Conservation (phyloP, 495 filamentous ascomycete genomes). For the Lentithecium fluviatile region DNA sequence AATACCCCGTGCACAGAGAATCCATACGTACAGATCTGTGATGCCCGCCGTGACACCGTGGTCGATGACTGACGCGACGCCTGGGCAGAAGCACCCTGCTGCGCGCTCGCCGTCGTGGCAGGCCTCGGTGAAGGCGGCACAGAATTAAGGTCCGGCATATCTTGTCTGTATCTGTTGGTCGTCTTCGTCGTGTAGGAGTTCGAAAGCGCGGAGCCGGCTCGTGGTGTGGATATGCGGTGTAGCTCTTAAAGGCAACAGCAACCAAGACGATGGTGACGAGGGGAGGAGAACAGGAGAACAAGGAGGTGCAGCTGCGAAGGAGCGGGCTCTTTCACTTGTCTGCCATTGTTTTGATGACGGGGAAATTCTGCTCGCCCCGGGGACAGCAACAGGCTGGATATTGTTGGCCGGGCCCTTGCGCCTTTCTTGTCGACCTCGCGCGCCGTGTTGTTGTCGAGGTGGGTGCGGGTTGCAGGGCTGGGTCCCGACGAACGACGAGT, state of each 20-base stretch:
- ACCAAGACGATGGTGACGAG: neutral
- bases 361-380: constrained; percentile 10
- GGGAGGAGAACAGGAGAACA: too few species aligned
- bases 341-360: constrained; percentile 28
- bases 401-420: neutral
- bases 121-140: constrained; percentile 56
- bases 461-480: constrained; percentile 3
- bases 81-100: constrained; percentile 28
- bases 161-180: neutral
- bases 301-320: constrained; percentile 1
- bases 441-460: constrained; percentile 24
- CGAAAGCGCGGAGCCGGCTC: neutral
- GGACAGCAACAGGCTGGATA: neutral
- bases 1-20: too few species aligned
- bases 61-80: constrained; percentile 48
- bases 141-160: constrained; percentile 64
- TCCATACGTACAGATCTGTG: constrained; percentile 40
- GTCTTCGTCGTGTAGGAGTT: neutral
- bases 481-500: neutral
- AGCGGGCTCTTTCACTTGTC: constrained; percentile 17
- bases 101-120: neutral
- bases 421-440: constrained; percentile 17
- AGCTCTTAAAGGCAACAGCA: constrained; percentile 4
- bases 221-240: neutral
- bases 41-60: constrained; percentile 50